phyloP scores from a whole-genome alignment of 441 rosid genomes.

The Adansonia grandidieri region DNA sequence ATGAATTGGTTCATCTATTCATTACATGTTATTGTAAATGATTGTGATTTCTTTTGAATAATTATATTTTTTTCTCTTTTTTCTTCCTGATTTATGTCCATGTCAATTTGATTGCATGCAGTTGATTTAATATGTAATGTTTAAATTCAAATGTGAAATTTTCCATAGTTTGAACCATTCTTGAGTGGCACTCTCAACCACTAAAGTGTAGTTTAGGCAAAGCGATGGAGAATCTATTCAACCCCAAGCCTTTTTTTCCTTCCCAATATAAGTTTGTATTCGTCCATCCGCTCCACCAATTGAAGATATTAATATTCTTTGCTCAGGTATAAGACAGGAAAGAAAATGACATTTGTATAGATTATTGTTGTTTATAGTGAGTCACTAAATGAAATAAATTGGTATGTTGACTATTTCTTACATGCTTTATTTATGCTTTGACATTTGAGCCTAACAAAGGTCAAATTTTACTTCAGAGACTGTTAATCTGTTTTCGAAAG shows the following conservation, averaged over 20 bases:
- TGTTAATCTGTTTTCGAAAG: background rate
- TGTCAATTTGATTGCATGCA: background rate
- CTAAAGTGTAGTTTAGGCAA: constrained; percentile 1
- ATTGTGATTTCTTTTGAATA: constrained; percentile 1
- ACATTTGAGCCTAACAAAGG: background rate
- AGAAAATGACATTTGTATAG: background rate
- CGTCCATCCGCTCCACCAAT: background rate
- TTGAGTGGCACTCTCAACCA: constrained; percentile 3
- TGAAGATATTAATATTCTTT: background rate
- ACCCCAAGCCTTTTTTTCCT: background rate
- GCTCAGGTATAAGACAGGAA: background rate
- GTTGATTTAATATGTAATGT: background rate
- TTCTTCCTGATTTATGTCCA: background rate
- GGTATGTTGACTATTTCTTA: constrained; percentile 1
- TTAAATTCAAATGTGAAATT: background rate
- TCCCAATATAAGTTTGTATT: background rate
- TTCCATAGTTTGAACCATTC: background rate
- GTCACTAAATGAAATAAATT: background rate
- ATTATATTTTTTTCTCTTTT: background rate
- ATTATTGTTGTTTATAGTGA: background rate
- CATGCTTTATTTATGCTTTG: background rate
- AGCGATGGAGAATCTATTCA: background rate
- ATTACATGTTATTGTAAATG: background rate
- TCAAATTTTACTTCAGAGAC: background rate
- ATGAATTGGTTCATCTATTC: background rate